Evolutionary conservation across 768 basidiomycete species (phyloP).

Genomic region (Suillus decipiens): DNA sequence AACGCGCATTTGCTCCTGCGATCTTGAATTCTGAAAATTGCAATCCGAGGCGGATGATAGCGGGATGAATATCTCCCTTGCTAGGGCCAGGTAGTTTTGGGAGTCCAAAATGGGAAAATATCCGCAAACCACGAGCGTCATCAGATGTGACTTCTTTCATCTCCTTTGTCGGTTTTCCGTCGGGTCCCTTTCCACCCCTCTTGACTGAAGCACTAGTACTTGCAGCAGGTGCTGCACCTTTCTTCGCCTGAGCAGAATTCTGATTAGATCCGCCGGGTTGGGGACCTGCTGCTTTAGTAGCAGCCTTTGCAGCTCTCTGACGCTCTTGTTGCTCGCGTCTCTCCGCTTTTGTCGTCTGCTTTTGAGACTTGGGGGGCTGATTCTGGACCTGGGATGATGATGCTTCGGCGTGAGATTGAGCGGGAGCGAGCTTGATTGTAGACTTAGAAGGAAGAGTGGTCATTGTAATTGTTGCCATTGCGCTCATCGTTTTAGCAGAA

Average conservation of each 20-base stretch:
- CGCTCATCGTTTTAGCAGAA: conserved; percentile 6
- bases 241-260: conserved; percentile 33
- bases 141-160: conserved; percentile 30
- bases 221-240: conserved; percentile 15
- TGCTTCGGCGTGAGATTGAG: conserved; percentile 8
- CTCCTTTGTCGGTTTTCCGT: conserved; percentile 25
- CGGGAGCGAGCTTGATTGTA: not conserved
- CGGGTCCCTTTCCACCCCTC: conserved; percentile 26
- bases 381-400: conserved; percentile 11
- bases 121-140: conserved; percentile 63
- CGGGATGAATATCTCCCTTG: conserved; percentile 91
- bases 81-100: conserved; percentile 54
- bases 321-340: conserved; percentile 77
- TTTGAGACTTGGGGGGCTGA: conserved; percentile 49
- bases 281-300: conserved; percentile 38
- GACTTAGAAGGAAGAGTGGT: conserved; percentile 5
- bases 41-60: conserved; percentile 81
- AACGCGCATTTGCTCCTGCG: conserved; percentile 92
- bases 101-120: conserved; percentile 85
- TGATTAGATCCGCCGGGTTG: conserved; percentile 23
- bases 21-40: conserved; percentile 93
- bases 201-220: conserved; percentile 21
- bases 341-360: conserved; percentile 79
- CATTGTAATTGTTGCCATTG: conserved; percentile 8
- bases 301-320: conserved; percentile 77